phyloP scores from a whole-genome alignment of 805 yeast species.

The Sungouiozyma intestinalis region DNA sequence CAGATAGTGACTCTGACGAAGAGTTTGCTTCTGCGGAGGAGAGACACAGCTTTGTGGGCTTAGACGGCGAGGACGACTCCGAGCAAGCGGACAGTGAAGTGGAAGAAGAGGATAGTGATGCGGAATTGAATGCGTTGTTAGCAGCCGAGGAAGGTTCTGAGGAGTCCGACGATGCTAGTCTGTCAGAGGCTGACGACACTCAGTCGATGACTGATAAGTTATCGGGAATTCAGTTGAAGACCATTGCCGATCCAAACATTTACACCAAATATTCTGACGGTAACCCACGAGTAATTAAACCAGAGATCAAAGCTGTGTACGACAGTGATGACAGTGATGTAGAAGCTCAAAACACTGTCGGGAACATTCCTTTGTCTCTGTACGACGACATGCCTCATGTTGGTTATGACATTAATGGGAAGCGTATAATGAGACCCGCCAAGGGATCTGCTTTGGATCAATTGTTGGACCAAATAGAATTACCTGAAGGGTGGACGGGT shows the following conservation, averaged over 20 bases:
- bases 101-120: constrained; percentile 43
- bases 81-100: constrained; percentile 11
- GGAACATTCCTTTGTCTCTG: constrained; percentile 85
- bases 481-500: constrained; percentile 99
- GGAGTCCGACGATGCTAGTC: constrained; percentile 21
- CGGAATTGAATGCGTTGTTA: constrained; percentile 50
- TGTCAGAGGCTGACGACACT: constrained; percentile 34
- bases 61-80: constrained; percentile 7
- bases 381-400: constrained; percentile 96
- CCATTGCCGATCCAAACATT: constrained; percentile 36
- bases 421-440: constrained; percentile 98
- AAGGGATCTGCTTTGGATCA: constrained; percentile 90
- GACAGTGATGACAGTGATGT: constrained; percentile 88
- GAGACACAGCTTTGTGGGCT: neutral
- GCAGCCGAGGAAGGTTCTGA: constrained; percentile 37
- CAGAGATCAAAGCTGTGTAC: constrained; percentile 90
- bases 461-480: constrained; percentile 77
- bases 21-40: constrained; percentile 1
- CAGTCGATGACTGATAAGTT: constrained; percentile 43
- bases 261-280: constrained; percentile 66
- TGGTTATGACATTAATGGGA: constrained; percentile 95
- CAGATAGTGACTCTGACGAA: constrained; percentile 12
- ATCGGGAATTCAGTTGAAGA: constrained; percentile 43
- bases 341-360: constrained; percentile 79
- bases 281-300: constrained; percentile 60